Conservation (phyloP, 139 green algal genomes). For the Pleodorina starrii region DNA sequence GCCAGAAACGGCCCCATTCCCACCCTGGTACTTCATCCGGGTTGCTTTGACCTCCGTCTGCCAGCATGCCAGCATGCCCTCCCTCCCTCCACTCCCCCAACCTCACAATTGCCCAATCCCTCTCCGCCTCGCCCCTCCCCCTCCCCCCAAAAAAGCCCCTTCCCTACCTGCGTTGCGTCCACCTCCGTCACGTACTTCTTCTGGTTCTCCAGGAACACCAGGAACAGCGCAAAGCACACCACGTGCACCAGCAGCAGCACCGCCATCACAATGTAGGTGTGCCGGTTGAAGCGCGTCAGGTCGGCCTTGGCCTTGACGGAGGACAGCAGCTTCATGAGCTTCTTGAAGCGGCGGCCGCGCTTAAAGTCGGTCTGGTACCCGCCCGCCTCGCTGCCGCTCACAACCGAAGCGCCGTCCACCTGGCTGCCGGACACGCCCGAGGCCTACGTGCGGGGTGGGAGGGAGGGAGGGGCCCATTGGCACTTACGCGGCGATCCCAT, state of each 20-base stretch:
- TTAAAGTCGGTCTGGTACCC: conserved; percentile 63
- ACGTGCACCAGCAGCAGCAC: conserved; percentile 53
- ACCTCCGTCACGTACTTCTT: conserved; percentile 50
- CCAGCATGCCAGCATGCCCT: too few species aligned
- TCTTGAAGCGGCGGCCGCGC: conserved; percentile 59
- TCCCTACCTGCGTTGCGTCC: conserved; percentile 31
- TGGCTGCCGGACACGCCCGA: conserved; percentile 49
- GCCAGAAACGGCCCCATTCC: too few species aligned
- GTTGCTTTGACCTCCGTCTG: too few species aligned
- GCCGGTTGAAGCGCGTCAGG: conserved; percentile 41
- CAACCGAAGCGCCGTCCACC: conserved; percentile 24
- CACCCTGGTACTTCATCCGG: too few species aligned
- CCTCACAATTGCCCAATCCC: too few species aligned
- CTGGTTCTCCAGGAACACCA: conserved; percentile 45
- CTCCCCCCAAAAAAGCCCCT: neutral
- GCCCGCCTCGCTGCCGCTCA: conserved; percentile 51
- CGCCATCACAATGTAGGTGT: conserved; percentile 41
- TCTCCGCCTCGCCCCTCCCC: neutral
- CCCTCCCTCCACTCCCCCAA: too few species aligned
- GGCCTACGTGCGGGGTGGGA: conserved; percentile 3
- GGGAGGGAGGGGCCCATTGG: neutral
- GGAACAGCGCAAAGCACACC: conserved; percentile 46
- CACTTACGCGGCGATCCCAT: too few species aligned
- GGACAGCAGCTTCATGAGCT: conserved; percentile 55
- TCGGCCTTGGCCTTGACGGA: conserved; percentile 44